These are phyloP conservation scores for Lichtheimia ornata DNA, from an alignment of 371 early-diverging fungal genomes.

Conservation along the genomic window DNA sequence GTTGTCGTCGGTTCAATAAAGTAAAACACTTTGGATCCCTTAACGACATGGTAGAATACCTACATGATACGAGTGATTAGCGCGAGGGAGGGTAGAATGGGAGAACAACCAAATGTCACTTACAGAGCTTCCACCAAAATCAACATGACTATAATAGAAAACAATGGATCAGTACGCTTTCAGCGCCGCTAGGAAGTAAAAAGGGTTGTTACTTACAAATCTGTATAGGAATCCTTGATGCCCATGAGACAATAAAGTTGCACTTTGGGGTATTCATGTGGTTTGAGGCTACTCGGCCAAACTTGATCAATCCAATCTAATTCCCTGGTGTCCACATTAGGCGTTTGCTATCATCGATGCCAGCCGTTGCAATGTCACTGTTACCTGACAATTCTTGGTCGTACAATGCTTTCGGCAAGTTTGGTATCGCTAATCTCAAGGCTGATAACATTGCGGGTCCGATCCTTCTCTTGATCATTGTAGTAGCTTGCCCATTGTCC, in stretches of 20 bases:
- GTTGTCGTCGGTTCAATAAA: conserved; percentile 82
- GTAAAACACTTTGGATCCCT: conserved; percentile 85
- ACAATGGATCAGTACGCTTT: not conserved
- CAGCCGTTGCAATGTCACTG: not conserved
- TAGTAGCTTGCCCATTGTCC: conserved; percentile 84
- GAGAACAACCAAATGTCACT: conserved; percentile 1
- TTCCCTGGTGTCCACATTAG: conserved; percentile 45
- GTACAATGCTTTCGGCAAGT: conserved; percentile 62
- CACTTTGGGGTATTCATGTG: conserved; percentile 77
- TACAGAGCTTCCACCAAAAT: conserved; percentile 91
- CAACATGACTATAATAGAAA: conserved; percentile 67
- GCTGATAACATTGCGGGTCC: conserved; percentile 86
- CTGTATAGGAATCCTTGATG: conserved; percentile 85
- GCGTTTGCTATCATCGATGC: not conserved
- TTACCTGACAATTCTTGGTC: conserved; percentile 79
- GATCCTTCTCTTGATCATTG: conserved; percentile 57
- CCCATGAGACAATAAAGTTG: conserved; percentile 92
- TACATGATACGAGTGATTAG: conserved; percentile 24
- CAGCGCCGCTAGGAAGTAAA: too few relatives aligned
- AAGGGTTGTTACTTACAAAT: conserved; percentile 85
- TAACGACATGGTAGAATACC: conserved; percentile 83
- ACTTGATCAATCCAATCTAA: conserved; percentile 85
- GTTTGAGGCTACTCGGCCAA: conserved; percentile 73
- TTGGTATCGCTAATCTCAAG: conserved; percentile 80
- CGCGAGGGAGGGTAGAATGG: too few relatives aligned